These are phyloP conservation scores for Kodamaea sagamina DNA, from an alignment of 805 yeast species.

Conservation along the genomic window DNA sequence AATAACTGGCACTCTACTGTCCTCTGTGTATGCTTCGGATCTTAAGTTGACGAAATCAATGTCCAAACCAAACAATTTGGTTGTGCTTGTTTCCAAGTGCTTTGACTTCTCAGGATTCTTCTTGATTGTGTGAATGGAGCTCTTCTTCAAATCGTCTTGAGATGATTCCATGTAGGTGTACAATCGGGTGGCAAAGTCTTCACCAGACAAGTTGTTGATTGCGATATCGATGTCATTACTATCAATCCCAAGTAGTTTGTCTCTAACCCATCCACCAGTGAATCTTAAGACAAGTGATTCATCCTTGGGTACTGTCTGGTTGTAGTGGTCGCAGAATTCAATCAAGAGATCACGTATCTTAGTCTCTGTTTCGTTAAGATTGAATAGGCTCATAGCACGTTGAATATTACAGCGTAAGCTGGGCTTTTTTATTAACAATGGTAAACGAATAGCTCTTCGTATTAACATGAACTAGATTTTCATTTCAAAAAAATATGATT, in stretches of 20 bases:
- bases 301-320: slow-evolving; percentile 19
- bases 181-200: slow-evolving; percentile 73
- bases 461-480: slow-evolving; percentile 2
- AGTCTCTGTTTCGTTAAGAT: slow-evolving; percentile 37
- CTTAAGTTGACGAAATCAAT: slow-evolving; percentile 92
- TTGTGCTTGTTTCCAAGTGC: slow-evolving; percentile 95
- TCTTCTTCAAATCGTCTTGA: slow-evolving; percentile 31
- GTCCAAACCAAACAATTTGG: slow-evolving; percentile 78
- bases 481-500: not conserved
- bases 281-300: slow-evolving; percentile 62
- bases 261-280: slow-evolving; percentile 99
- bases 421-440: not conserved
- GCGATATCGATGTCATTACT: slow-evolving; percentile 93
- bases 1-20: slow-evolving; percentile 83
- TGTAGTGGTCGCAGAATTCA: slow-evolving; percentile 43
- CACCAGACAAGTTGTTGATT: slow-evolving; percentile 80
- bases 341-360: slow-evolving; percentile 42
- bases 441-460: not conserved
- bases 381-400: slow-evolving; percentile 9
- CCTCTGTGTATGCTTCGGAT: slow-evolving; percentile 79
- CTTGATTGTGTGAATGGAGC: slow-evolving; percentile 74
- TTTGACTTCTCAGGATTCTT: slow-evolving; percentile 94
- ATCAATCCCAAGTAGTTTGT: slow-evolving; percentile 76
- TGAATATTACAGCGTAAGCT: too few species aligned
- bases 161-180: slow-evolving; percentile 44